phyloP scores from a whole-genome alignment of 1,139 yeast genomes.

The Taphrina flavorubra region DNA sequence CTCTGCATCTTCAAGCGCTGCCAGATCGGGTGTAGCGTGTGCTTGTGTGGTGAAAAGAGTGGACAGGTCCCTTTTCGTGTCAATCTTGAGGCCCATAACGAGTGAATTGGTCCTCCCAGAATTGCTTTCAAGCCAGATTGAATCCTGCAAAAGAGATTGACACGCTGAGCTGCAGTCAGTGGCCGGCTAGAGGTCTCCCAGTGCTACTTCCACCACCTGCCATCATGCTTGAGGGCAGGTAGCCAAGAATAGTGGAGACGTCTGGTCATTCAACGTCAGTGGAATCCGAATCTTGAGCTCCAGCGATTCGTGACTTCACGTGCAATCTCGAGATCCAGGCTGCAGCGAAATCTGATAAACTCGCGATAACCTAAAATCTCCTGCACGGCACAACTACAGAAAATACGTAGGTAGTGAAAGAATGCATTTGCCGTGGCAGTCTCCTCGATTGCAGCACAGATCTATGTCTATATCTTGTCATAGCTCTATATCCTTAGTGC shows the following conservation, averaged over 20 bases:
- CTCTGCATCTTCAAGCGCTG: slow-evolving; percentile 23
- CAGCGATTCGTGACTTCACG: not conserved
- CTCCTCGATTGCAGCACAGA: no score
- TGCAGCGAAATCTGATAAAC: not conserved
- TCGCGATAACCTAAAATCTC: not conserved
- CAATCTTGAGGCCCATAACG: slow-evolving; percentile 21
- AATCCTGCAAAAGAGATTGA: no score
- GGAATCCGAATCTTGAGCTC: not conserved
- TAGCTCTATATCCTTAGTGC: not conserved
- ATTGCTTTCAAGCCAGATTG: no score
- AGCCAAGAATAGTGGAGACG: not conserved
- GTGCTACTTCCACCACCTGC: no score
- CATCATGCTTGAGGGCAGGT: not conserved
- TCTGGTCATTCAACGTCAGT: not conserved
- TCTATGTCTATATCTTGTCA: no score
- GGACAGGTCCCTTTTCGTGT: slow-evolving; percentile 22
- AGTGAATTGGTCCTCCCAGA: not conserved
- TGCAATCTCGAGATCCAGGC: not conserved
- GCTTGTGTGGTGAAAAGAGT: slow-evolving; percentile 19
- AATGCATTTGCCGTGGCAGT: no score
- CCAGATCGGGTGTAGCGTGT: slow-evolving; percentile 16
- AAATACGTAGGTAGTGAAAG: no score
- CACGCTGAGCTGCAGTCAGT: no score
- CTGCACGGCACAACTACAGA: no score
- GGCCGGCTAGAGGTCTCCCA: no score